Evolutionary conservation across 108 stramenopile species (phyloP).

Genomic region (Discostella stelligeroides): DNA sequence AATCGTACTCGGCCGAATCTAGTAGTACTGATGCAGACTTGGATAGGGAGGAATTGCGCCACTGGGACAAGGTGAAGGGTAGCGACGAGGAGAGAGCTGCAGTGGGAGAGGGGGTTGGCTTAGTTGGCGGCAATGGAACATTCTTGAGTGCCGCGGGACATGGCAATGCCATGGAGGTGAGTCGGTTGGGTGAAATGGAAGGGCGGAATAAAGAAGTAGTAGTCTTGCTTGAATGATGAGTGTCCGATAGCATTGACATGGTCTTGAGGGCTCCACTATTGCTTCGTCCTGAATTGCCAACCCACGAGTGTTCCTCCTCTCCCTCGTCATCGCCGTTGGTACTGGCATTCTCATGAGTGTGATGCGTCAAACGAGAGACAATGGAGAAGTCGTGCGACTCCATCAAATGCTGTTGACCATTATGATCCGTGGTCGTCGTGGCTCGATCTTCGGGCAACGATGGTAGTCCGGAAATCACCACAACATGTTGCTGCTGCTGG

Average conservation of each 20-base stretch:
- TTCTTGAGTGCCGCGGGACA: conserved; percentile 32
- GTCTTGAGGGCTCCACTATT: too few relatives aligned
- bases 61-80: not conserved
- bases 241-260: too few relatives aligned
- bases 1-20: conserved; percentile 28
- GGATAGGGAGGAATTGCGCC: conserved; percentile 18
- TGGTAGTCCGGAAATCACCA: conserved; percentile 44
- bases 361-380: not conserved
- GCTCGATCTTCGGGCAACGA: conserved; percentile 45
- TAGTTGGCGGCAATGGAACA: not conserved
- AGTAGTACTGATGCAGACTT: conserved; percentile 22
- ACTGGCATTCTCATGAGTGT: not conserved
- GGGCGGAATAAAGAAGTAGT: not conserved
- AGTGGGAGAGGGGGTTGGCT: not conserved
- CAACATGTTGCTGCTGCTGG: too few relatives aligned
- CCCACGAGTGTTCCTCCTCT: too few relatives aligned
- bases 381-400: conserved; percentile 43
- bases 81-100: not conserved
- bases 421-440: conserved; percentile 6
- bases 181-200: conserved; percentile 13
- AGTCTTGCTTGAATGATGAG: not conserved
- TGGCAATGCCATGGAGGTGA: conserved; percentile 36
- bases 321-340: not conserved
- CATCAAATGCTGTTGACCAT: conserved; percentile 10
- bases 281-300: too few relatives aligned